Evolutionary conservation across 1,139 yeast genomes (phyloP), one percentile per base, ranked within the genome.

Genomic region (Pneumocystis canis): DNA sequence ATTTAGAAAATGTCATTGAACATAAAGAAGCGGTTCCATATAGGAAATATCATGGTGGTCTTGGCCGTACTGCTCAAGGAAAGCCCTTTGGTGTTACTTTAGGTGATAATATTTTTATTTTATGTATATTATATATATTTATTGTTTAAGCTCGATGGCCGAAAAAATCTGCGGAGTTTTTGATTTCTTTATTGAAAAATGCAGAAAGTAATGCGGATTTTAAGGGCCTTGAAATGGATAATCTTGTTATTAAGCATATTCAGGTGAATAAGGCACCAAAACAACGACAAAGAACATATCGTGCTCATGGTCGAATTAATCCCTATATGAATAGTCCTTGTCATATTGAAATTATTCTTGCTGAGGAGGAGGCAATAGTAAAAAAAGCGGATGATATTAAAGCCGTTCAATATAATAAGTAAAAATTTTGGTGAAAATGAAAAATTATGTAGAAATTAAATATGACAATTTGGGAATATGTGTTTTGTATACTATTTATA

Each of bases 281-380:
- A 84, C 95, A 89, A 84, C 94, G 98, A 85, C 92, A 98, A 84
- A 89, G 99, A 84, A 92, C 98, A 77, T 94, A 83, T 96, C 92
- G 99, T 86, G 98, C 98, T 76, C 98, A 92, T 86, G 99, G 99
- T 87, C 90, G 97, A 85, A 88, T 89, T 79, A 92, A 90, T 82
- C 96, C 96, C 75, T 92, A 89, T 90, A 94, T 89, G 83, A 88
- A 97, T 69, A 84, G 90, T 75, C 98, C 98, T 78, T 89, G 95
- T 76, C 99, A 94, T 87, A 90, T 94, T 78, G 98, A 94, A 84
- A 82, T 94, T 78, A 85, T 89, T 77, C 83, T 94, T 76, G 85
- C 97, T 76, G 98, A 94, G 84, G 89, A 85, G 80, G 92, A 82
- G 73, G 97, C 89, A 80, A 84, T 82, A 76, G 90, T 92, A 78